Evolutionary conservation across 1,139 yeast genomes (phyloP).

Genomic region (Blastobotrys malaysiensis): DNA sequence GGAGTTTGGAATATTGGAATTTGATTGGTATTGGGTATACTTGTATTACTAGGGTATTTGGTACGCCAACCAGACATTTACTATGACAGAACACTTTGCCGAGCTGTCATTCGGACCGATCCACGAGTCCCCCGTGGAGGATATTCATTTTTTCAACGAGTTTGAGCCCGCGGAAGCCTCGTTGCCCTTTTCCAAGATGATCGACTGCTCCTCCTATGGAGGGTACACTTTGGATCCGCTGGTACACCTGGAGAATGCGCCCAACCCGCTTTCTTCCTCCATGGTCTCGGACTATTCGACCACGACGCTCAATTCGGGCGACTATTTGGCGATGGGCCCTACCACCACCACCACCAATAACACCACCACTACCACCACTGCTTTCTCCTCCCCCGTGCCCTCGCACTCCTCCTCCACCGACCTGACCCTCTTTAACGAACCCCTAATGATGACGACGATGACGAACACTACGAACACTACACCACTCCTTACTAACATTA

Average conservation of each 20-base stretch:
- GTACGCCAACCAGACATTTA: too few species aligned
- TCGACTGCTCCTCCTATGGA: background rate
- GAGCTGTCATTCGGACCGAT: background rate
- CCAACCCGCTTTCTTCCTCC: background rate
- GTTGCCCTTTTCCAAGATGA: constrained; percentile 3
- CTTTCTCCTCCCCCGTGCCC: background rate
- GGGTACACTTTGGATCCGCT: background rate
- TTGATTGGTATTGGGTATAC: too few species aligned
- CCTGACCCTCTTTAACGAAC: background rate
- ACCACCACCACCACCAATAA: background rate
- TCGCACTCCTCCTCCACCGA: background rate
- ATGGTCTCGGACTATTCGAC: background rate
- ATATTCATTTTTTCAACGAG: background rate
- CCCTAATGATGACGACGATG: background rate
- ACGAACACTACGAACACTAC: background rate
- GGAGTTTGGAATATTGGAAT: too few species aligned
- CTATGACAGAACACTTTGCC: background rate
- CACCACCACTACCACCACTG: background rate
- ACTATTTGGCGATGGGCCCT: background rate
- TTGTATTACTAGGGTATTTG: too few species aligned
- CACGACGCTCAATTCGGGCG: background rate
- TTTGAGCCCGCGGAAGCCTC: background rate
- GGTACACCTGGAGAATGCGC: background rate
- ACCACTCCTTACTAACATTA: background rate
- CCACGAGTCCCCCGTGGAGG: background rate